Conservation (phyloP, 306 rosid genomes). For the Vachellia pachyceras region DNA sequence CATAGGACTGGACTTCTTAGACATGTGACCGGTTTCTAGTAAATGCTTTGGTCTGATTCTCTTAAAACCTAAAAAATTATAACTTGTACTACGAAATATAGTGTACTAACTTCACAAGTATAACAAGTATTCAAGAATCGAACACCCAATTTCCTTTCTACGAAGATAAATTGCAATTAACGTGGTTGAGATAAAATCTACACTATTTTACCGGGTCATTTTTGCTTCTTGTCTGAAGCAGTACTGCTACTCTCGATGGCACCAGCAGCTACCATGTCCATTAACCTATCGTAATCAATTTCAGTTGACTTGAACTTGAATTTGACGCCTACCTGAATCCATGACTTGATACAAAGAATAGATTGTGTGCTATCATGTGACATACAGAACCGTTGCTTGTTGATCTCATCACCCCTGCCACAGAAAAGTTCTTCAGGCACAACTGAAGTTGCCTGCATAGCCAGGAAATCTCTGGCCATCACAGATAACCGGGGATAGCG, state of each 20-base stretch:
- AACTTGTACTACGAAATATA: not conserved
- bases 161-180: conserved; percentile 31
- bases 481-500: conserved; percentile 89
- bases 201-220: conserved; percentile 9
- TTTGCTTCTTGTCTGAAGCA: conserved; percentile 55
- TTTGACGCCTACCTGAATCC: conserved; percentile 85
- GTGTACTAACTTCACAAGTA: conserved; percentile 38
- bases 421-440: conserved; percentile 90
- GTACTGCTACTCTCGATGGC: conserved; percentile 43
- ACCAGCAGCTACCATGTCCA: conserved; percentile 49
- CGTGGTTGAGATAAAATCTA: conserved; percentile 38
- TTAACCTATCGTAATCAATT: conserved; percentile 57
- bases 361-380: conserved; percentile 74
- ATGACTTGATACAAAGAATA: conserved; percentile 82
- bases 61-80: not conserved
- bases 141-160: conserved; percentile 34
- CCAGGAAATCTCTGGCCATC: conserved; percentile 95
- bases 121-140: conserved; percentile 35
- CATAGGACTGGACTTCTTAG: not conserved
- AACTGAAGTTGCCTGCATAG: conserved; percentile 86
- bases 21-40: not conserved
- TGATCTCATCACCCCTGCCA: conserved; percentile 77
- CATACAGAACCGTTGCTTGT: conserved; percentile 79
- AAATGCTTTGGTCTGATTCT: not conserved
- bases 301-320: conserved; percentile 62